Base-by-base conservation (phyloP, 2,329 filamentous ascomycete genomes). In the Talaromyces sp. region DNA sequence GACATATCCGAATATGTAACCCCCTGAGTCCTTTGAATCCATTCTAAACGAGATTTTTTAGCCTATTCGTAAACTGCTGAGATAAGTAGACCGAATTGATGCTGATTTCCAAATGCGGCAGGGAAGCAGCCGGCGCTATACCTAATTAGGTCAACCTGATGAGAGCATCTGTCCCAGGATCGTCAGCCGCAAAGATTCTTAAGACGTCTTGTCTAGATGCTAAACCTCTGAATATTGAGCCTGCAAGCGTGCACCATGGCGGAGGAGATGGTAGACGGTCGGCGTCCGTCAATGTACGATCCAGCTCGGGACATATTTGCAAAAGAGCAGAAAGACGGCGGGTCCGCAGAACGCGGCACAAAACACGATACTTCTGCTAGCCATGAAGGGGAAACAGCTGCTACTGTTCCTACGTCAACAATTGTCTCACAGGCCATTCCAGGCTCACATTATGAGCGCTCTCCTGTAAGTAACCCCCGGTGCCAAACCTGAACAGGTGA, bases 271-370 rank as follows among this genome's bases (percentile, higher is more conserved):
- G 27, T 63, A n/a, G 41, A 65, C 45, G 43, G 41, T 27, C 65
- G 68, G 47, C 68, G 67, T 48, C 62, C 65, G 50, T 70, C 68
- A 33, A 72, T 72, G 70, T 76, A 76, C 64, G 74, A 76, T 66
- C 74, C 74, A 60, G 74, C 74, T 35, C 67, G 74, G 67, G 74
- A 76, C 66, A 72, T 68, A 41, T 76, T 73, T 68, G 72, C 59
- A 50, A 62, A 50, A 54, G 70, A 70, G 57, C 65, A 68, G 16
- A 68, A 71, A 48, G 60, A 69, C 39, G 71, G 67, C 54, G 66
- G 68, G 63, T 66, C 70, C 35, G 68, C 69, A 67, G 68, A 70
- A 58, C 65, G 60, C 48, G 67, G 66, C 27, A 63, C 63, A 52
- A n/a, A 56, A 45, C 37, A 39, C 13, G 56, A 47, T 39, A 57